Evolutionary conservation across 2,329 filamentous ascomycete genomes (phyloP).

Genomic region (Cercospora beticola): DNA sequence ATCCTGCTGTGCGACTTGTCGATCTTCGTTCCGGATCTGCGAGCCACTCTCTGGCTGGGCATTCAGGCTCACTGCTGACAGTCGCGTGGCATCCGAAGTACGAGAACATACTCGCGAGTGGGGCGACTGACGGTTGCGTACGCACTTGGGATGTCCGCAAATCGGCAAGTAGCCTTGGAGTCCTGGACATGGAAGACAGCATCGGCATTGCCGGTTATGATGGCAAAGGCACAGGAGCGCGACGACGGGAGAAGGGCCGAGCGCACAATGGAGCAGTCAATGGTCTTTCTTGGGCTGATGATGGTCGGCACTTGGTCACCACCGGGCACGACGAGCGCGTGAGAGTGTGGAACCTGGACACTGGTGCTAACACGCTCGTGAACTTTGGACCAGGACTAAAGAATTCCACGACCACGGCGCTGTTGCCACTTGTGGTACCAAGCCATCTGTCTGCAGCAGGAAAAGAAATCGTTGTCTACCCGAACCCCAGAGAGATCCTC

Average conservation of each 20-base stretch:
- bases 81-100: conserved; percentile 78
- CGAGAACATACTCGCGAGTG: conserved; percentile 78
- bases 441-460: conserved; percentile 55
- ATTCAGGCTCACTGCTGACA: conserved; percentile 56
- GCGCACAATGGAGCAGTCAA: conserved; percentile 84
- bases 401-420: conserved; percentile 56
- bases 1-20: conserved; percentile 78
- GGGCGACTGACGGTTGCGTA: conserved; percentile 79
- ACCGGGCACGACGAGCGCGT: conserved; percentile 81
- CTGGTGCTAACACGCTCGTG: conserved; percentile 80
- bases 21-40: conserved; percentile 80
- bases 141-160: conserved; percentile 86
- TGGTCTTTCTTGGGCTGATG: conserved; percentile 78
- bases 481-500: conserved; percentile 73
- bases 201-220: conserved; percentile 60
- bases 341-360: conserved; percentile 79
- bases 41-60: conserved; percentile 52
- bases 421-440: conserved; percentile 57
- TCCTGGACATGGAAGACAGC: conserved; percentile 81
- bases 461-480: conserved; percentile 72
- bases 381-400: conserved; percentile 82
- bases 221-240: conserved; percentile 46
- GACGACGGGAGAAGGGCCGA: conserved; percentile 43
- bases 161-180: conserved; percentile 71
- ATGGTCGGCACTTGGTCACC: conserved; percentile 73